Evolutionary conservation across 2,329 filamentous ascomycete species (phyloP), one percentile per base, ranked within the genome.

Genomic region (Didymosphaeria variabile): DNA sequence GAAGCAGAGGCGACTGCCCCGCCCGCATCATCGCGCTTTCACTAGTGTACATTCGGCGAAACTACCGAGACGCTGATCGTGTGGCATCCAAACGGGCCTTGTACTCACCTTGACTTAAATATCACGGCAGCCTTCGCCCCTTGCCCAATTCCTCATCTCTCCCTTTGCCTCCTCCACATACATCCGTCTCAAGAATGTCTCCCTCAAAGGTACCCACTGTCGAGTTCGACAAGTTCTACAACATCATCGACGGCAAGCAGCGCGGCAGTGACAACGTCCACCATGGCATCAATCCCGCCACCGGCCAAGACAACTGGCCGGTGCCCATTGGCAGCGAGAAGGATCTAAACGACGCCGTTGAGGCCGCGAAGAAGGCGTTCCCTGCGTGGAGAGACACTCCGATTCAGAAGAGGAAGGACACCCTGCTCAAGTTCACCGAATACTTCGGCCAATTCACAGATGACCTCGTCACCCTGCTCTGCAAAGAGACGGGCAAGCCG

Each of bases 321-420:
- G 84, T 86, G 1, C 85, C 85, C 0, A 73, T 87, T 40, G 79
- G 79, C 5, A 83, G 80, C 2, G 76, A 76, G 42, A 69, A 81
- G 45, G 85, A 87, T 65, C 74, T 87, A 52, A 80, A 87, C 62
- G 76, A 75, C 40, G 84, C 85, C 13, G 82, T 87, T 15, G 72
- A 73, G 5, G 81, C 81, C 10, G 85, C 82, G 9, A 79, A 80
- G 61, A 74, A 74, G 63, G 85, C 84, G 0, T 83, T 82, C 64
- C 79, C 80, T 15, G 66, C 70, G 19, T 87, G 85, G 85, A 67
- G 70, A 54, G 72, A 73, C 45, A 75, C 70, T 2, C 71, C 74
- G 0, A 49, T 76, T 44, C 67, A 71, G 66, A 71, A 77, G 69
- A 67, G 76, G 55, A 77, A 75, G 64, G 74, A 73, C 62, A 51